Percentiles rank a stretch among this genome's conserved stretches.
phyloP scores from a whole-genome alignment of 2,329 filamentous ascomycete genomes.

The Lachnum nothofagi region DNA sequence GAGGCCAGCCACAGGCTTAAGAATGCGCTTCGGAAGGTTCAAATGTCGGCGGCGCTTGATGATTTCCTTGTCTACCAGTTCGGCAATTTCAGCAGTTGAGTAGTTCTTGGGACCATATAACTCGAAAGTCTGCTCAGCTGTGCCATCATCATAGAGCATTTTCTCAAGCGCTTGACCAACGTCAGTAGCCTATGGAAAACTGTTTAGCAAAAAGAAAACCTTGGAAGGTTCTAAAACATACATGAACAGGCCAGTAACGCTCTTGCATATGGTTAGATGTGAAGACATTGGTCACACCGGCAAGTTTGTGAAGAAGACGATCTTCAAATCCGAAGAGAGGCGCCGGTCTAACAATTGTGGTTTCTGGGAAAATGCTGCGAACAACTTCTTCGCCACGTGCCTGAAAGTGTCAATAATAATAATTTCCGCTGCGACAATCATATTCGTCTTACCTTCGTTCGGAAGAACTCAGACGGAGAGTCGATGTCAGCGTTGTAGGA shows the following conservation, averaged over 20 bases:
- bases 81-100: conserved; percentile 78
- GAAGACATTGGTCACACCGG: conserved; percentile 72
- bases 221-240: conserved; percentile 37
- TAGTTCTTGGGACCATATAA: conserved; percentile 92
- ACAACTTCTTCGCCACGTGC: conserved; percentile 76
- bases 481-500: conserved; percentile 82
- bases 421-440: conserved; percentile 4
- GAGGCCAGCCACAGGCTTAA: conserved; percentile 69
- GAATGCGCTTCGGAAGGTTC: conserved; percentile 76
- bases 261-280: conserved; percentile 93
- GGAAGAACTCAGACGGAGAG: conserved; percentile 83
- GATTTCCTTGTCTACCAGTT: conserved; percentile 87
- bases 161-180: conserved; percentile 82
- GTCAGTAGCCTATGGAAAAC: conserved; percentile 66
- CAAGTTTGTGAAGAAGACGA: conserved; percentile 79
- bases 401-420: conserved; percentile 36
- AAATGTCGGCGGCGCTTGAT: conserved; percentile 83
- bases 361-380: conserved; percentile 88
- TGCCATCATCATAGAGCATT: conserved; percentile 87
- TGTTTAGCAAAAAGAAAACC: conserved; percentile 6
- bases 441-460: conserved; percentile 64
- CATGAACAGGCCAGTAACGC: conserved; percentile 85
- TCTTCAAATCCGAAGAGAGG: conserved; percentile 96
- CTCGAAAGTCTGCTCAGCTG: conserved; percentile 86
- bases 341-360: conserved; percentile 89